Evolutionary conservation across 164 flowering plant genomes (phyloP).

Genomic region (Litsea cubeba): DNA sequence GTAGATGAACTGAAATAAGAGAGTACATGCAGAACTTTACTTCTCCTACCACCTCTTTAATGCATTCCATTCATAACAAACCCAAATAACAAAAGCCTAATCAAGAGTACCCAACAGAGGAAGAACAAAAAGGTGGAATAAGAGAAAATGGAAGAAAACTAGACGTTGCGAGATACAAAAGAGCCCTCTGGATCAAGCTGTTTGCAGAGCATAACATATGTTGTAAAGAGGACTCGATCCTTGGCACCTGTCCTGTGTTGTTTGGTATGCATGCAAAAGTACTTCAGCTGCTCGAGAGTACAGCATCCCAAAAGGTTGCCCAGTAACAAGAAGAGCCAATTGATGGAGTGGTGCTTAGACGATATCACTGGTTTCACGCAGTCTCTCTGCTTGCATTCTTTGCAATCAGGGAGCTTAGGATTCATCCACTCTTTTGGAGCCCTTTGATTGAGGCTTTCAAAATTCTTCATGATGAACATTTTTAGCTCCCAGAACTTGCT

Average conservation of each 20-base stretch:
- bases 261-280: slow-evolving; percentile 38
- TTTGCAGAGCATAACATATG: slow-evolving; percentile 31
- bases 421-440: slow-evolving; percentile 53
- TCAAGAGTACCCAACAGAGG: background rate
- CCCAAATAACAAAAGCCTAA: too few relatives aligned
- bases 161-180: slow-evolving; percentile 1
- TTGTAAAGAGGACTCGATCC: slow-evolving; percentile 36
- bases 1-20: too few relatives aligned
- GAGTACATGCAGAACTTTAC: too few relatives aligned
- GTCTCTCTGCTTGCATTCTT: slow-evolving; percentile 33
- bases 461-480: slow-evolving; percentile 14
- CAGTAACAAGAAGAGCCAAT: slow-evolving; percentile 48
- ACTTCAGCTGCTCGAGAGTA: slow-evolving; percentile 32
- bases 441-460: slow-evolving; percentile 33
- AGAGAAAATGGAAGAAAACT: background rate
- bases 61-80: too few relatives aligned
- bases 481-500: slow-evolving; percentile 35
- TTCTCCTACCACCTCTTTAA: too few relatives aligned
- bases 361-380: slow-evolving; percentile 42
- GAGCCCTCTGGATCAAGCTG: slow-evolving; percentile 28
- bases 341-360: slow-evolving; percentile 37
- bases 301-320: slow-evolving; percentile 43
- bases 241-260: slow-evolving; percentile 49
- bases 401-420: slow-evolving; percentile 40
- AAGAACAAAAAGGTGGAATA: background rate